Conservation (phyloP, 148 eudicot genomes). For the Salicornia ramosissima region DNA sequence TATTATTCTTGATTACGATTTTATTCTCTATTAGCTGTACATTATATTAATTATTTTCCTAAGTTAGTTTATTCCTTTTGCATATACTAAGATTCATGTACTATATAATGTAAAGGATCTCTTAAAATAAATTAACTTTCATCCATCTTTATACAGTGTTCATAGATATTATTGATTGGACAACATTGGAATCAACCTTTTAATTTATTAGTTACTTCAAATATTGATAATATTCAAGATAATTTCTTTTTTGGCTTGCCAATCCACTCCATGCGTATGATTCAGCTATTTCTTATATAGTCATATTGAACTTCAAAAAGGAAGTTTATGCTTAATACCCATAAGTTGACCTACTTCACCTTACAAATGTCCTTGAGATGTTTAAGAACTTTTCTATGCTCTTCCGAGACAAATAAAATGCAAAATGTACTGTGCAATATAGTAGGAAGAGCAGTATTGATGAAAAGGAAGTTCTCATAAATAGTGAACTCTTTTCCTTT, state of each 20-base stretch:
- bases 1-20: too few relatives aligned
- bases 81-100: too few relatives aligned
- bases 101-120: too few relatives aligned
- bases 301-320: background rate
- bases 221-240: background rate
- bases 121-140: too few relatives aligned
- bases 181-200: background rate
- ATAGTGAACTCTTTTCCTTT: background rate
- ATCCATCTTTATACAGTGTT: too few relatives aligned
- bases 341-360: background rate
- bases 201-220: background rate
- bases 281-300: background rate
- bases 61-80: too few relatives aligned
- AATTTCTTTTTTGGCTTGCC: background rate
- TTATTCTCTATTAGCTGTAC: too few relatives aligned
- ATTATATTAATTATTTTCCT: too few relatives aligned
- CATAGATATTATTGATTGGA: too few relatives aligned
- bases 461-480: background rate
- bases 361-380: background rate
- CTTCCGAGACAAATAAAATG: background rate
- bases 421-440: background rate
- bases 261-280: background rate
- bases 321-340: background rate
- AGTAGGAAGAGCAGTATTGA: background rate
- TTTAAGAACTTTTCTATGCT: background rate